These are phyloP conservation scores for Aethionema arabicum DNA, from an alignment of 345 rosid species.

Conservation along the genomic window DNA sequence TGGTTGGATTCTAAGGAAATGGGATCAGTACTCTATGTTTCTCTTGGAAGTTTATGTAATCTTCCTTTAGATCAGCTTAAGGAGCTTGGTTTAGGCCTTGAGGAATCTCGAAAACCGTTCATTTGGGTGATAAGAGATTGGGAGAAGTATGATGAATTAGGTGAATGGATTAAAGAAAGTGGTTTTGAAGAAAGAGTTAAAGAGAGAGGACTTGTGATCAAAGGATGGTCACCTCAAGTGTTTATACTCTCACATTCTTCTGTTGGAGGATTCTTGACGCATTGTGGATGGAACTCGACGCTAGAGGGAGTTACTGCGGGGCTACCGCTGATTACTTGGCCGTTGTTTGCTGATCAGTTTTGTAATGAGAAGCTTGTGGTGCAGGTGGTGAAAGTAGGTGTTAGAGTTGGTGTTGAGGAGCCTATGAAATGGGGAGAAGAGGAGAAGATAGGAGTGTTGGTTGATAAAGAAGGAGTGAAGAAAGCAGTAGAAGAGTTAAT, in stretches of 20 bases:
- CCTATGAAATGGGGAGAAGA: no score
- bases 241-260: conserved; percentile 47
- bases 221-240: conserved; percentile 57
- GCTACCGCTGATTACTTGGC: conserved; percentile 41
- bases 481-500: conserved; percentile 34
- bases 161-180: conserved; percentile 37
- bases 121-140: conserved; percentile 46
- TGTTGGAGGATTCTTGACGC: conserved; percentile 48
- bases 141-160: conserved; percentile 23
- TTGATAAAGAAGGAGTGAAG: conserved; percentile 31
- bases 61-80: conserved; percentile 32
- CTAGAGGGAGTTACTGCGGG: conserved; percentile 46
- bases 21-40: conserved; percentile 41
- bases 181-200: conserved; percentile 35
- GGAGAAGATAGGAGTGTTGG: not conserved
- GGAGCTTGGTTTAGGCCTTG: conserved; percentile 48
- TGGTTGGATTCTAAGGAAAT: conserved; percentile 43
- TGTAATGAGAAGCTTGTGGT: no score
- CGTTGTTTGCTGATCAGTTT: not conserved
- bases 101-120: conserved; percentile 42
- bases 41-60: conserved; percentile 46
- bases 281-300: conserved; percentile 57
- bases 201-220: conserved; percentile 43
- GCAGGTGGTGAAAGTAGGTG: no score
- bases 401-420: no score